phyloP scores from a whole-genome alignment of 805 yeast genomes.

The Saccharomycopsis malanga region DNA sequence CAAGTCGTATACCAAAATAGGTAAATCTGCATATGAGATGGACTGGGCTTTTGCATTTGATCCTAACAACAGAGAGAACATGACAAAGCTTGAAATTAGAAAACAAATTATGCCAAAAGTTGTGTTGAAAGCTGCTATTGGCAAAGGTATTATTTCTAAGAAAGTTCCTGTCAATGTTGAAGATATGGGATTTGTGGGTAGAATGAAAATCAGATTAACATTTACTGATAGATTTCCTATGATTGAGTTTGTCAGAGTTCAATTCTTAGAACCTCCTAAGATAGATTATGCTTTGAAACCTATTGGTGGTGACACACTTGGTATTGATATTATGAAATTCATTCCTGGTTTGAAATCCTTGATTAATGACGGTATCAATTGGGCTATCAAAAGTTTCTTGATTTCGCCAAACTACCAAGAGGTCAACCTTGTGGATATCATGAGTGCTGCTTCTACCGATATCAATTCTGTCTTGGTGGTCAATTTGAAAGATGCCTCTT shows the following conservation, averaged over 20 bases:
- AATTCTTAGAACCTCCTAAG: conserved; percentile 68
- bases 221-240: conserved; percentile 69
- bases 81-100: conserved; percentile 69
- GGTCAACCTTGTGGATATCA: conserved; percentile 63
- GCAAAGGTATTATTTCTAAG: conserved; percentile 74
- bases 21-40: conserved; percentile 66
- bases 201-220: conserved; percentile 50
- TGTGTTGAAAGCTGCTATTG: conserved; percentile 72
- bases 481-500: conserved; percentile 46
- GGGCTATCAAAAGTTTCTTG: conserved; percentile 67
- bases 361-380: conserved; percentile 62
- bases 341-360: conserved; percentile 73
- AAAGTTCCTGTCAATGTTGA: conserved; percentile 73
- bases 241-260: conserved; percentile 61
- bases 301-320: conserved; percentile 84
- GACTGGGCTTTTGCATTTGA: conserved; percentile 78
- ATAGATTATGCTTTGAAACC: conserved; percentile 80
- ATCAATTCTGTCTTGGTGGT: conserved; percentile 66
- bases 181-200: conserved; percentile 70
- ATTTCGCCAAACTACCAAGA: conserved; percentile 80
- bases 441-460: conserved; percentile 57
- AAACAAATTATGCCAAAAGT: conserved; percentile 74
- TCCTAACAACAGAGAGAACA: conserved; percentile 75
- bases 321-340: conserved; percentile 76
- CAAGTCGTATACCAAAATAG: conserved; percentile 65